phyloP scores from a whole-genome alignment of 331 rosid genomes.

The Quercus phellos region DNA sequence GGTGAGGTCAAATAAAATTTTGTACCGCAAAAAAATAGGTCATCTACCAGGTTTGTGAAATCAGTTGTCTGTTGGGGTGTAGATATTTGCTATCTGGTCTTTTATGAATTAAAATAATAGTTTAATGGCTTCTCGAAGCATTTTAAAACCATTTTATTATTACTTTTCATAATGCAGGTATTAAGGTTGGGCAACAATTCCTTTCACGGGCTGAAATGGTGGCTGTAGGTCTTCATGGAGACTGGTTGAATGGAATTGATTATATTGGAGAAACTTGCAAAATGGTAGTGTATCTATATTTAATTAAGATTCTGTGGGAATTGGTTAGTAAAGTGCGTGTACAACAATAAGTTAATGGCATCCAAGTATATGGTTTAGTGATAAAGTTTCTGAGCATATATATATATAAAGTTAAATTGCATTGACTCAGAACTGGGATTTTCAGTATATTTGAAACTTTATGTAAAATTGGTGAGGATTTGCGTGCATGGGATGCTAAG shows the following conservation, averaged over 20 bases:
- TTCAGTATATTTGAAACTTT: neutral
- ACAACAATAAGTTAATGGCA: neutral
- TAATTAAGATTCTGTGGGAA: neutral
- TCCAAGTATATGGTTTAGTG: neutral
- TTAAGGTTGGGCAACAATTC: neutral
- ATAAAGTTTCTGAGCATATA: neutral
- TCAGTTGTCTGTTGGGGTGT: neutral
- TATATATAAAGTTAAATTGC: neutral
- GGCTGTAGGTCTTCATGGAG: neutral
- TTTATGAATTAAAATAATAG: neutral
- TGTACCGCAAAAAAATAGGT: neutral
- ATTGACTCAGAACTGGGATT: neutral
- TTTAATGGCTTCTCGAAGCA: neutral
- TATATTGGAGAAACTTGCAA: conserved; percentile 3
- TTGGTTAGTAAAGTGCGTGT: neutral
- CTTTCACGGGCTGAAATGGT: conserved; percentile 4
- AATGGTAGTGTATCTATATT: neutral
- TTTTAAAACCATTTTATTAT: neutral
- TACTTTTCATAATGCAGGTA: neutral
- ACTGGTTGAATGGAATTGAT: conserved; percentile 1
- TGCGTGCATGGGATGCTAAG: neutral
- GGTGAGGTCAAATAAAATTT: neutral
- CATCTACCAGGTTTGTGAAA: neutral
- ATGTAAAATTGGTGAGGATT: neutral
- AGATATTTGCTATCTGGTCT: neutral